Percentiles rank a stretch among this genome's conserved stretches.
Conservation (phyloP, 805 yeast species). For the Saccharomyces paradoxus region DNA sequence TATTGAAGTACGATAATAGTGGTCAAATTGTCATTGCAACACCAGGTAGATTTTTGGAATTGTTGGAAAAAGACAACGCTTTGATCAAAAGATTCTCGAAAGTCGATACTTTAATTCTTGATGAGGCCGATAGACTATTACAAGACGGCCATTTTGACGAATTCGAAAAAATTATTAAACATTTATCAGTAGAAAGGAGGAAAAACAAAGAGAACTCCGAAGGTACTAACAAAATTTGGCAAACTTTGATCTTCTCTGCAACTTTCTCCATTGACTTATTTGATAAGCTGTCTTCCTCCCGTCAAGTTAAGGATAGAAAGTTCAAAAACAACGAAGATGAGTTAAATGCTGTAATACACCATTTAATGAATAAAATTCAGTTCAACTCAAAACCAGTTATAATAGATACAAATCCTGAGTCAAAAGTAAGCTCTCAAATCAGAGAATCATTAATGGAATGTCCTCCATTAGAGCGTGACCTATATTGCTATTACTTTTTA, state of each 20-base stretch:
- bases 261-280: conserved; percentile 81
- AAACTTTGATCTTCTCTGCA: conserved; percentile 90
- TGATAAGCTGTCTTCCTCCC: conserved; percentile 51
- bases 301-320: conserved; percentile 23
- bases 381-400: conserved; percentile 65
- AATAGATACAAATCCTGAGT: conserved; percentile 81
- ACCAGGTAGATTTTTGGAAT: conserved; percentile 86
- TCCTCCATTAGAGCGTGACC: conserved; percentile 81
- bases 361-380: conserved; percentile 60
- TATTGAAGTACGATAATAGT: conserved; percentile 59
- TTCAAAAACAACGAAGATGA: conserved; percentile 23
- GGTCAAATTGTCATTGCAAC: conserved; percentile 79
- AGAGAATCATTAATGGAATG: conserved; percentile 88
- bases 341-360: conserved; percentile 51
- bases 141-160: conserved; percentile 97
- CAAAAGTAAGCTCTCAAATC: conserved; percentile 63
- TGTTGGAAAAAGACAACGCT: conserved; percentile 52
- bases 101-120: conserved; percentile 56
- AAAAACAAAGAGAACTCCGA: conserved; percentile 33
- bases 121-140: conserved; percentile 91
- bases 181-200: conserved; percentile 39
- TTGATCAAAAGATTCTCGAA: conserved; percentile 35
- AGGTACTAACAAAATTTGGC: conserved; percentile 46
- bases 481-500: conserved; percentile 80
- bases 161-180: conserved; percentile 68